Conservation (phyloP, 768 basidiomycete species). For the Calvatia gigantea region DNA sequence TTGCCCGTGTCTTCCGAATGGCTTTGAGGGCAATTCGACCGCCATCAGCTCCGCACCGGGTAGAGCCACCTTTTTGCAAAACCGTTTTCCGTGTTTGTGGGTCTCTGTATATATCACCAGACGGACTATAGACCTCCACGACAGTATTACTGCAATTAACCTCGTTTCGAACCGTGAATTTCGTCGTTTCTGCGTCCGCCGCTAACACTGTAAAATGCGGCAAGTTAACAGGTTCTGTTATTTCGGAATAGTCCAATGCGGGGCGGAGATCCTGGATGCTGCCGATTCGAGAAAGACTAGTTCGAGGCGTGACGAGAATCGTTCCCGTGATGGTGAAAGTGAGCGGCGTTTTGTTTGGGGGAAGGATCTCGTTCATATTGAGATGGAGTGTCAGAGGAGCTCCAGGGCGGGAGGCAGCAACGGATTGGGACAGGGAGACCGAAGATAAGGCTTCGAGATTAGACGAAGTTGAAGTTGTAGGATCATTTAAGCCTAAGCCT, state of each 20-base stretch:
- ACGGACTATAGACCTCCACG: conserved; percentile 62
- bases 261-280: conserved; percentile 17
- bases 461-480: conserved; percentile 31
- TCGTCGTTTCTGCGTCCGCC: conserved; percentile 58
- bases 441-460: conserved; percentile 39
- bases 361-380: conserved; percentile 75
- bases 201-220: conserved; percentile 70
- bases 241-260: conserved; percentile 12
- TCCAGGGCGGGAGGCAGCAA: conserved; percentile 40
- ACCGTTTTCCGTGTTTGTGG: conserved; percentile 63
- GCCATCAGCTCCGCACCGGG: conserved; percentile 60
- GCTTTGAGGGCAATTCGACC: conserved; percentile 53
- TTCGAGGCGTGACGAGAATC: conserved; percentile 53
- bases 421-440: conserved; percentile 41
- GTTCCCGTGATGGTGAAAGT: conserved; percentile 65
- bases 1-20: conserved; percentile 20
- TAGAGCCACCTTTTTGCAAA: conserved; percentile 53
- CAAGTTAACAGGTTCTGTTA: conserved; percentile 49
- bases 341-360: conserved; percentile 61
- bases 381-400: conserved; percentile 70
- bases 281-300: conserved; percentile 24
- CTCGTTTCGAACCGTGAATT: conserved; percentile 60
- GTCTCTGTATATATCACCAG: conserved; percentile 50
- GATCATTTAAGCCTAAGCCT: conserved; percentile 37
- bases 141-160: conserved; percentile 36